Evolutionary conservation across 331 rosid genomes (phyloP).

Genomic region (Saraca asoca): DNA sequence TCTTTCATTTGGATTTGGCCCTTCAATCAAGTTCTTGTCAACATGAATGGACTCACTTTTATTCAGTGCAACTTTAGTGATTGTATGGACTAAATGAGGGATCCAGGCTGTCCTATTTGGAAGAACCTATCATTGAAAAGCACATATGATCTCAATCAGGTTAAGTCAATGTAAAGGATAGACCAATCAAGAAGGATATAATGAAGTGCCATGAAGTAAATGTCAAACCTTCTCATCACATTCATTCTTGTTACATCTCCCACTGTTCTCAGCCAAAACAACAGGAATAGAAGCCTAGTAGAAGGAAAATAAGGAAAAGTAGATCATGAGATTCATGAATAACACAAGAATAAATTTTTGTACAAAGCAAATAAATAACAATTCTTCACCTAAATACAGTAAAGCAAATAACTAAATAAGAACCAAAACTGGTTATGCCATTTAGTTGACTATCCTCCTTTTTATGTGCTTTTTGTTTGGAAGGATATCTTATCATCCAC

Average conservation of each 20-base stretch:
- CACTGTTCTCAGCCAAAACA: constrained; percentile 93
- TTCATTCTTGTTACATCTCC: constrained; percentile 84
- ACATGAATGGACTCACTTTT: constrained; percentile 67
- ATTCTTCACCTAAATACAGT: too few species aligned
- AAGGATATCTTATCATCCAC: too few species aligned
- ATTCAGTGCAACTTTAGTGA: constrained; percentile 65
- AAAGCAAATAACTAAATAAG: too few species aligned
- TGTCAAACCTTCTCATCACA: constrained; percentile 76
- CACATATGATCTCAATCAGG: constrained; percentile 18
- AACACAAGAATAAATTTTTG: not conserved
- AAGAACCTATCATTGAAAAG: constrained; percentile 66
- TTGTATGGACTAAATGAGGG: constrained; percentile 71
- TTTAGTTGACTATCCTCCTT: too few species aligned
- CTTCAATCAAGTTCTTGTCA: constrained; percentile 84
- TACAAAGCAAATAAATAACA: not conserved
- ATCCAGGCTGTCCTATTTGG: constrained; percentile 96
- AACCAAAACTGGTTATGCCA: too few species aligned
- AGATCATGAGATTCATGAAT: constrained; percentile 21
- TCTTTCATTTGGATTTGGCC: constrained; percentile 93
- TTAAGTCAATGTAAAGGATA: not conserved
- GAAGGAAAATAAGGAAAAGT: constrained; percentile 4
- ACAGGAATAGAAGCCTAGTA: constrained; percentile 71
- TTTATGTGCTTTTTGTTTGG: too few species aligned
- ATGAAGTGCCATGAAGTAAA: constrained; percentile 17
- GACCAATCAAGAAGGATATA: constrained; percentile 15